phyloP scores from a whole-genome alignment of 2,329 filamentous ascomycete genomes.

The Drechslerella coelobrocha region DNA sequence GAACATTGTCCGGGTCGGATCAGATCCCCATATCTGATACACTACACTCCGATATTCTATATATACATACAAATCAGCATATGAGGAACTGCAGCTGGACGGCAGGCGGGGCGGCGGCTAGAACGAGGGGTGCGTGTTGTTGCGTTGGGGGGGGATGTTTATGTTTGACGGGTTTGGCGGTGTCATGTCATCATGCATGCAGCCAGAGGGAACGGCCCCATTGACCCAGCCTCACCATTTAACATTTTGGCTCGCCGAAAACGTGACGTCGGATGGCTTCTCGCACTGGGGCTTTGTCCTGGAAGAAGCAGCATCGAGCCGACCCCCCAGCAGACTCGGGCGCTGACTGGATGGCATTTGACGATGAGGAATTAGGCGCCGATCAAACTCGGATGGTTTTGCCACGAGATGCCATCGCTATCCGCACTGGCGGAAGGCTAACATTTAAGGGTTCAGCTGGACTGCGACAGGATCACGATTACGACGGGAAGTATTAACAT shows the following conservation, averaged over 20 bases:
- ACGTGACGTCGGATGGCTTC: constrained; percentile 23
- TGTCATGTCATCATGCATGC: constrained; percentile 43
- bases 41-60: neutral
- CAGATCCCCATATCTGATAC: neutral
- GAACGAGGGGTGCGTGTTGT: neutral
- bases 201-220: constrained; percentile 22
- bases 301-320: neutral
- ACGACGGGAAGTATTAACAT: too few relatives aligned
- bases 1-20: too few relatives aligned
- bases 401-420: neutral
- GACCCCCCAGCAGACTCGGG: constrained; percentile 11
- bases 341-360: constrained; percentile 25
- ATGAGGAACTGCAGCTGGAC: too few relatives aligned
- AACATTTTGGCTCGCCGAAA: constrained; percentile 1
- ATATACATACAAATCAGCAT: too few relatives aligned
- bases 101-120: constrained; percentile 21
- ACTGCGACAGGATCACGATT: too few relatives aligned
- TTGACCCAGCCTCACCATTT: constrained; percentile 49
- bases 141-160: too few relatives aligned
- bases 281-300: neutral
- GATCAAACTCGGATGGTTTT: constrained; percentile 29
- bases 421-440: too few relatives aligned
- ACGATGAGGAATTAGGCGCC: constrained; percentile 36
- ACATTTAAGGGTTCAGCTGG: too few relatives aligned
- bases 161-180: constrained; percentile 39